Evolutionary conservation across 2,329 filamentous ascomycete genomes (phyloP).

Genomic region (Colletotrichum salicis): DNA sequence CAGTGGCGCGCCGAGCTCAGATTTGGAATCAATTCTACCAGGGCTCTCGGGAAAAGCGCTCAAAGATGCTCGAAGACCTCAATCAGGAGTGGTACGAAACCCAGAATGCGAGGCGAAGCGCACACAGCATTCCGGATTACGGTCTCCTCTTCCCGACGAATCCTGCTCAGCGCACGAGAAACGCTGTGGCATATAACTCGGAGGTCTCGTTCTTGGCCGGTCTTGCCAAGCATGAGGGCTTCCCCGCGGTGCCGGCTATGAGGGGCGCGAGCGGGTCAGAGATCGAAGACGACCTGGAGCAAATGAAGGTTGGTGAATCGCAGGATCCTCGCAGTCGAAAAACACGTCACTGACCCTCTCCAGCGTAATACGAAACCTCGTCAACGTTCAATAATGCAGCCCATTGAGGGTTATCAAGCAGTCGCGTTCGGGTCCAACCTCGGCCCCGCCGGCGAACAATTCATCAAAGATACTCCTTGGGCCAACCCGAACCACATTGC

Average conservation of each 20-base stretch:
- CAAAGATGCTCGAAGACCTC: conserved; percentile 80
- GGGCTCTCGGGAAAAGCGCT: conserved; percentile 82
- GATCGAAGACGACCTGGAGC: conserved; percentile 86
- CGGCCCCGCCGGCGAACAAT: conserved; percentile 82
- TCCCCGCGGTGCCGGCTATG: conserved; percentile 92
- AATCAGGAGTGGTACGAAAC: conserved; percentile 94
- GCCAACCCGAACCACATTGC: conserved; percentile 86
- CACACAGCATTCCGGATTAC: conserved; percentile 83
- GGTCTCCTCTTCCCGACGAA: conserved; percentile 83
- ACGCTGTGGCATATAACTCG: conserved; percentile 92
- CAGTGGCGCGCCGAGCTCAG: conserved; percentile 84
- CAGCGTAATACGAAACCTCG: conserved; percentile 37
- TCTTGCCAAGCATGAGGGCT: conserved; percentile 93
- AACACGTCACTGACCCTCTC: neutral
- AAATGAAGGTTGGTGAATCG: conserved; percentile 75
- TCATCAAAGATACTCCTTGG: conserved; percentile 91
- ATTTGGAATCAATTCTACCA: conserved; percentile 93
- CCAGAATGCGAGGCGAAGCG: conserved; percentile 85
- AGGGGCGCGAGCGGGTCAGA: conserved; percentile 76
- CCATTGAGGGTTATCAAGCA: conserved; percentile 60
- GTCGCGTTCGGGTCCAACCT: conserved; percentile 59
- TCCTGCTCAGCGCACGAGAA: conserved; percentile 79
- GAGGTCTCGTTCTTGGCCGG: conserved; percentile 93
- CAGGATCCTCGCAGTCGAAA: neutral
- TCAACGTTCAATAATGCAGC: conserved; percentile 52